phyloP scores from a whole-genome alignment of 306 rosid genomes.

The Gleditsia sinensis region DNA sequence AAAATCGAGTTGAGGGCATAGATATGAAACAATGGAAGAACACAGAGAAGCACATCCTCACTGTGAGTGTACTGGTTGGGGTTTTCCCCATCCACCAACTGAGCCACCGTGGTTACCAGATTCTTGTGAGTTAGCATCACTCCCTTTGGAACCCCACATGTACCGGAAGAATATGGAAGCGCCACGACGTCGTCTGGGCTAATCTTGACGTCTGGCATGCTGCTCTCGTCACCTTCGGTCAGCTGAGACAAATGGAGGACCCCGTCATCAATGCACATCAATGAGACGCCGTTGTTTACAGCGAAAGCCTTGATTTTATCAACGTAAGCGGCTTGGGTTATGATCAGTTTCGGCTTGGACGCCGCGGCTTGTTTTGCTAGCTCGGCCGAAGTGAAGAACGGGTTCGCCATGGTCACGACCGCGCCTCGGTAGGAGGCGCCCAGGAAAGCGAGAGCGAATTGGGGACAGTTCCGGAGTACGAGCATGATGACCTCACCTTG shows the following conservation, averaged over 20 bases:
- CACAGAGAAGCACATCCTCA: constrained; percentile 74
- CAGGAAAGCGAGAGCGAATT: constrained; percentile 72
- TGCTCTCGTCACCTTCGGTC: constrained; percentile 46
- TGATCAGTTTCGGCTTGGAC: constrained; percentile 49
- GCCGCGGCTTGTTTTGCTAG: constrained; percentile 62
- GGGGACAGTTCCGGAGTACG: constrained; percentile 74
- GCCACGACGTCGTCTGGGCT: constrained; percentile 73
- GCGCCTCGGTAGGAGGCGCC: constrained; percentile 72
- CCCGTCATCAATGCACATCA: constrained; percentile 45
- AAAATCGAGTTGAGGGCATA: constrained; percentile 73
- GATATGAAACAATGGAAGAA: constrained; percentile 80
- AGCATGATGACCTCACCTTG: constrained; percentile 83
- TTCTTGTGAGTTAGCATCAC: constrained; percentile 77
- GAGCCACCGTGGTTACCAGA: constrained; percentile 68
- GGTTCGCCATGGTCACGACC: constrained; percentile 66
- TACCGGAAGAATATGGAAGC: constrained; percentile 79
- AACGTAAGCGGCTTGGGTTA: constrained; percentile 50
- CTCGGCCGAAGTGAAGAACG: constrained; percentile 64
- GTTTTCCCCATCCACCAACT: constrained; percentile 77
- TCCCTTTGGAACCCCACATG: constrained; percentile 75
- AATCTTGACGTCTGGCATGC: constrained; percentile 56
- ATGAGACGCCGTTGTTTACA: not conserved
- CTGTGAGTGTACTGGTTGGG: constrained; percentile 54
- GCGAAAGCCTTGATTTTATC: constrained; percentile 54
- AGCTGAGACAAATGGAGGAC: constrained; percentile 42